These are phyloP conservation scores for Mikania micrantha DNA, from an alignment of 129 eudicot genomes.

Conservation along the genomic window DNA sequence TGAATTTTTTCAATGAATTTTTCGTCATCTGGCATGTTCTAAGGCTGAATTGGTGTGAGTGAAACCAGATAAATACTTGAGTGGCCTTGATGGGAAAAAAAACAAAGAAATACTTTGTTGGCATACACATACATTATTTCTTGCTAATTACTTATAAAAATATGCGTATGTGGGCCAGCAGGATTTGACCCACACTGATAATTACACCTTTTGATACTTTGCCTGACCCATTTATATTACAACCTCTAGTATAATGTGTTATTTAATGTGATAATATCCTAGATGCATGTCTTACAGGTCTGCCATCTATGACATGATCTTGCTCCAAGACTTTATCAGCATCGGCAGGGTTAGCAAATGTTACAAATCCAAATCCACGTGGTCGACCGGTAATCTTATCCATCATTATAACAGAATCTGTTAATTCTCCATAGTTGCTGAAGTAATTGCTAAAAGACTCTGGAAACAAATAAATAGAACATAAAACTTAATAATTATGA, in stretches of 20 bases:
- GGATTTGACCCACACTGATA: neutral
- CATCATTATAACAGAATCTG: conserved; percentile 93
- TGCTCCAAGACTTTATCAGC: conserved; percentile 79
- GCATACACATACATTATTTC: neutral
- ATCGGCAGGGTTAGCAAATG: conserved; percentile 70
- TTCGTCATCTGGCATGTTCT: neutral
- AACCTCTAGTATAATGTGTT: neutral
- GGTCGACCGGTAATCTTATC: conserved; percentile 82
- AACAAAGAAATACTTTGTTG: neutral
- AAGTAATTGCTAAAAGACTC: conserved; percentile 81
- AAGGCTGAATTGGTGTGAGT: neutral
- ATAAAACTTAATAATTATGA: neutral
- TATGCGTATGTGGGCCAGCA: neutral
- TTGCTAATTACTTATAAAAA: neutral
- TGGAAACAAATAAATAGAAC: conserved; percentile 29
- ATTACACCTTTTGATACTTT: neutral
- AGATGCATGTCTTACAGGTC: conserved; percentile 47
- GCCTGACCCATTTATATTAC: neutral
- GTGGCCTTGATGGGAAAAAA: neutral
- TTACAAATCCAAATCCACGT: conserved; percentile 89
- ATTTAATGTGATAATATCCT: neutral
- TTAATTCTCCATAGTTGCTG: conserved; percentile 65
- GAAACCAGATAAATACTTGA: neutral
- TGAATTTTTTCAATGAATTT: neutral
- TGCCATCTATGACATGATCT: conserved; percentile 88